phyloP scores from a whole-genome alignment of 2,329 filamentous ascomycete species.

The Pseudodiploospora longispora region DNA sequence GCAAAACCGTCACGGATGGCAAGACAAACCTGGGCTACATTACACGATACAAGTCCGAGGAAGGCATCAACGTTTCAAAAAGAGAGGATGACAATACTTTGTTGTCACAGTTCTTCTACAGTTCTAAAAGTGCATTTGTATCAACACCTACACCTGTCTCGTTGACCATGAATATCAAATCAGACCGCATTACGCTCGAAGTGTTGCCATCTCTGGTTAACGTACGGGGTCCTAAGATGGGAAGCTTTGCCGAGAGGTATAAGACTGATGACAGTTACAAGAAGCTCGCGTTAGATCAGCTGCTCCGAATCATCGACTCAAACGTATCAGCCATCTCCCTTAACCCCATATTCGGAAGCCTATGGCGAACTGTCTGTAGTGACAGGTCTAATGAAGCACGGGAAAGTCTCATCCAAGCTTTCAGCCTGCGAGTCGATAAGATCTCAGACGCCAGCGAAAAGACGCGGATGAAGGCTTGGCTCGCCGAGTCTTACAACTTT shows the following conservation, averaged over 20 bases:
- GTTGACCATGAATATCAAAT: slow-evolving; percentile 4
- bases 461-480: slow-evolving; percentile 35
- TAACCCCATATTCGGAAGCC: slow-evolving; percentile 41
- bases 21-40: slow-evolving; percentile 4
- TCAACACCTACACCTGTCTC: neutral
- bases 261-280: slow-evolving; percentile 28
- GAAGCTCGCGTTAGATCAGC: slow-evolving; percentile 27
- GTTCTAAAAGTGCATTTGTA: neutral
- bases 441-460: slow-evolving; percentile 26
- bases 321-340: slow-evolving; percentile 36
- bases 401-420: slow-evolving; percentile 32
- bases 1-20: slow-evolving; percentile 8
- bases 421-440: slow-evolving; percentile 30
- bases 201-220: slow-evolving; percentile 17
- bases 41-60: slow-evolving; percentile 8
- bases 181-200: slow-evolving; percentile 11
- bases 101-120: neutral
- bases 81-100: neutral
- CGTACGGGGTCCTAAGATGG: slow-evolving; percentile 15
- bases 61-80: neutral
- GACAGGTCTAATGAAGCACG: slow-evolving; percentile 34
- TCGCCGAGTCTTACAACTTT: slow-evolving; percentile 44
- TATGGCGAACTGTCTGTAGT: slow-evolving; percentile 42
- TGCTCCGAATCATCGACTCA: slow-evolving; percentile 33
- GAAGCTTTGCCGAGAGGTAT: slow-evolving; percentile 34